A percentile compares a stretch with the other conserved stretches of the same genome.
phyloP scores from a whole-genome alignment of 495 filamentous ascomycete species.

The Penicillium longicatenatum region DNA sequence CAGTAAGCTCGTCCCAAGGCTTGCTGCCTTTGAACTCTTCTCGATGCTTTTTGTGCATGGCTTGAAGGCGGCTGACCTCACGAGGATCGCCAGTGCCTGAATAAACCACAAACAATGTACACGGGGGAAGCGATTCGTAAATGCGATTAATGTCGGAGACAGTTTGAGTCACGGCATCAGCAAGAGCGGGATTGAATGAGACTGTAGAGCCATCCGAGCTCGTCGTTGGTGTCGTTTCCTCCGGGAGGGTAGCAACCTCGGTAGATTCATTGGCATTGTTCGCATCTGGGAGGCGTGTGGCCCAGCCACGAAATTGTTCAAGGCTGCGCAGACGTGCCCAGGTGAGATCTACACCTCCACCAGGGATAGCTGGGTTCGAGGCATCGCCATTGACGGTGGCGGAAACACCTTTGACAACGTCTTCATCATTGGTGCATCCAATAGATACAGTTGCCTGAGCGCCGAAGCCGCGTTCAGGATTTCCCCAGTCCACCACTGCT shows the following conservation, averaged over 20 bases:
- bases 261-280: slow-evolving; percentile 55
- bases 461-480: slow-evolving; percentile 72
- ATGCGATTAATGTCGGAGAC: slow-evolving; percentile 65
- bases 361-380: slow-evolving; percentile 61
- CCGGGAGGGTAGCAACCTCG: slow-evolving; percentile 27
- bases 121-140: slow-evolving; percentile 74
- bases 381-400: slow-evolving; percentile 69
- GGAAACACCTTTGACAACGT: slow-evolving; percentile 69
- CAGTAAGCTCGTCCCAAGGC: slow-evolving; percentile 84
- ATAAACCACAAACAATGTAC: slow-evolving; percentile 86
- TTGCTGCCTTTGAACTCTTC: slow-evolving; percentile 71
- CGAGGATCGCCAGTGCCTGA: slow-evolving; percentile 86
- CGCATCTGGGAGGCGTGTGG: slow-evolving; percentile 57
- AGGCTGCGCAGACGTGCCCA: slow-evolving; percentile 88
- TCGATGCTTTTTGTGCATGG: slow-evolving; percentile 70
- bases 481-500: slow-evolving; percentile 88
- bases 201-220: slow-evolving; percentile 3
- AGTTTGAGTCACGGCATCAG: slow-evolving; percentile 48
- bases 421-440: slow-evolving; percentile 72
- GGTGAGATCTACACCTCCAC: slow-evolving; percentile 78
- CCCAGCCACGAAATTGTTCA: slow-evolving; percentile 81
- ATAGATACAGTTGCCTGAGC: slow-evolving; percentile 70
- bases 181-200: slow-evolving; percentile 30
- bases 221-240: slow-evolving; percentile 26
- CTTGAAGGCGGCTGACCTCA: slow-evolving; percentile 71